Evolutionary conservation across 2,329 filamentous ascomycete species (phyloP).

Genomic region (Colletotrichum brevisporum): DNA sequence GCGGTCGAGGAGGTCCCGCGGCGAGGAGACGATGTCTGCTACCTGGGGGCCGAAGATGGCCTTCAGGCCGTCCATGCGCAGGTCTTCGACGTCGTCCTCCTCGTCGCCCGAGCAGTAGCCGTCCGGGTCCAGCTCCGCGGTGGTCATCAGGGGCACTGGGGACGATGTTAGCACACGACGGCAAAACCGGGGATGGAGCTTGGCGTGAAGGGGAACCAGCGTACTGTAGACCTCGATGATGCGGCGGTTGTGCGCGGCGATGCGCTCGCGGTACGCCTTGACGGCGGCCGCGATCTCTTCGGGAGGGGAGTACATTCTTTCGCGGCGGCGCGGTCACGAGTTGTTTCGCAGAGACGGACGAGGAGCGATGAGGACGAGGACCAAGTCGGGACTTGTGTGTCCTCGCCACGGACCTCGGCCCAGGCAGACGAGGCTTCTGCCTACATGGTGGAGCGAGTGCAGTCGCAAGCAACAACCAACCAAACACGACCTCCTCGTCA

Average conservation of each 20-base stretch:
- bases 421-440: too few species aligned
- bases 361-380: too few species aligned
- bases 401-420: too few species aligned
- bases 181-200: too few species aligned
- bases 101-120: background rate
- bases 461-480: too few species aligned
- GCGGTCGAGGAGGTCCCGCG: background rate
- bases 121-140: background rate
- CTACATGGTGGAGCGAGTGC: too few species aligned
- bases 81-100: background rate
- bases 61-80: background rate
- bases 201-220: background rate
- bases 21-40: background rate
- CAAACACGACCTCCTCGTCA: too few species aligned
- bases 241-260: background rate
- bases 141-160: background rate
- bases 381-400: too few species aligned
- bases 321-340: too few species aligned
- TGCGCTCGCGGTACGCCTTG: background rate
- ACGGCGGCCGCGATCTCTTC: constrained; percentile 5
- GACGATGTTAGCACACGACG: background rate
- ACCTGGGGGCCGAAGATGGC: background rate
- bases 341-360: too few species aligned
- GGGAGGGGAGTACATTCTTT: constrained; percentile 3
- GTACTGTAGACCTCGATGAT: background rate